These are phyloP conservation scores for Sphagnum tenellum DNA, from an alignment of 225 moss, liverwort and hornwort genomes.

Conservation along the genomic window DNA sequence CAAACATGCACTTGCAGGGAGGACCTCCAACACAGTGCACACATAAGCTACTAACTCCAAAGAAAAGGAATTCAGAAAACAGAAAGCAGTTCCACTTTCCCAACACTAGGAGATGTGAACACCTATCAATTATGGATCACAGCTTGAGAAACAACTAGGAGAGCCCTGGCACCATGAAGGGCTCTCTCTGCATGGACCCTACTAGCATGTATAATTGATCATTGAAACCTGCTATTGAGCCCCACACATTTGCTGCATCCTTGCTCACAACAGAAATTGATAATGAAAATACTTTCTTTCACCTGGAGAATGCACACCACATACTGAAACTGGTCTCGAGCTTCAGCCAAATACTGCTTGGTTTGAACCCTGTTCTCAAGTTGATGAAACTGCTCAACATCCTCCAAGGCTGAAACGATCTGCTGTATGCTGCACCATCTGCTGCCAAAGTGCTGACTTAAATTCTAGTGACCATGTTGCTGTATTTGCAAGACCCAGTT, in stretches of 20 bases:
- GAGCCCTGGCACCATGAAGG: slow-evolving; percentile 82
- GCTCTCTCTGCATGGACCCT: slow-evolving; percentile 60
- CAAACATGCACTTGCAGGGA: slow-evolving; percentile 87
- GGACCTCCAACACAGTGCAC: slow-evolving; percentile 77
- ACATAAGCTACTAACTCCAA: slow-evolving; percentile 90
- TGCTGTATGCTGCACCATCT: slow-evolving; percentile 87
- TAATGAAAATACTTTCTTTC: slow-evolving; percentile 77
- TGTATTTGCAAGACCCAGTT: slow-evolving; percentile 80
- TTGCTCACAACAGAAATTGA: slow-evolving; percentile 63
- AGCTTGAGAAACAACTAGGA: slow-evolving; percentile 96
- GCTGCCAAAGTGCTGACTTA: slow-evolving; percentile 47
- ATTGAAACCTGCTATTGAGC: slow-evolving; percentile 69
- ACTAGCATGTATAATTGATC: slow-evolving; percentile 51
- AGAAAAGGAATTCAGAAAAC: slow-evolving; percentile 89
- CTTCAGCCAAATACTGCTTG: slow-evolving; percentile 87
- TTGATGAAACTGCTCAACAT: slow-evolving; percentile 99
- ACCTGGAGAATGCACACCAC: slow-evolving; percentile 93
- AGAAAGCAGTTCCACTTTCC: slow-evolving; percentile 91
- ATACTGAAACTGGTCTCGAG: slow-evolving; percentile 65
- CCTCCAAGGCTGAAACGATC: slow-evolving; percentile 79
- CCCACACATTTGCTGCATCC: slow-evolving; percentile 93
- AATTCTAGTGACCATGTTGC: slow-evolving; percentile 64
- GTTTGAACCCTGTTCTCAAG: slow-evolving; percentile 93
- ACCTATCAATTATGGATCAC: slow-evolving; percentile 88
- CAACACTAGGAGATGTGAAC: slow-evolving; percentile 87